These are phyloP conservation scores for Penicillium paneum DNA, from an alignment of 2,329 filamentous ascomycete species.

Conservation along the genomic window DNA sequence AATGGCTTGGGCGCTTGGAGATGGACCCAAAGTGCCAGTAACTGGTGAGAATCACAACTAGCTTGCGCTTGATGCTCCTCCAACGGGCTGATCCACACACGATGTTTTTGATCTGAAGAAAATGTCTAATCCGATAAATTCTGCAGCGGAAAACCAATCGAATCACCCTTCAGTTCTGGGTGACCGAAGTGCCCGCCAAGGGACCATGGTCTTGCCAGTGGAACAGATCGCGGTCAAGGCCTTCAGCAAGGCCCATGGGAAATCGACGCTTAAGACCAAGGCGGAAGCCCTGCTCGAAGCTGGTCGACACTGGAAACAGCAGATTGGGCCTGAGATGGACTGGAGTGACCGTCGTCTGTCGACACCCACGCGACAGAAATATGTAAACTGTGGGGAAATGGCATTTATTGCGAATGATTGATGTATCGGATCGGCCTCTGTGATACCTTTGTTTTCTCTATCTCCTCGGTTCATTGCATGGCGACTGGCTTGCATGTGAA, in stretches of 20 bases:
- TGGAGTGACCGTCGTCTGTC: slow-evolving; percentile 53
- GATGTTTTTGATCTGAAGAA: slow-evolving; percentile 5
- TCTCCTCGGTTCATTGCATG: not conserved
- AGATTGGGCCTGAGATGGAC: slow-evolving; percentile 54
- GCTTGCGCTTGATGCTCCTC: not conserved
- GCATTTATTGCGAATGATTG: slow-evolving; percentile 36
- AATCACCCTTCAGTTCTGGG: not conserved
- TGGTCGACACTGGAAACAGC: slow-evolving; percentile 50
- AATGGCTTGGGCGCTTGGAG: slow-evolving; percentile 57
- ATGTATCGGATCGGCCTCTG: slow-evolving; percentile 2
- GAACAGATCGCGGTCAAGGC: slow-evolving; percentile 36
- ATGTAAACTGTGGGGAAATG: slow-evolving; percentile 52
- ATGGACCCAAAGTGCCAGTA: slow-evolving; percentile 55
- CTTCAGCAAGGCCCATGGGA: slow-evolving; percentile 44
- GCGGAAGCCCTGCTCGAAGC: slow-evolving; percentile 46
- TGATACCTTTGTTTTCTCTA: not conserved
- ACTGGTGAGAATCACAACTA: slow-evolving; percentile 52
- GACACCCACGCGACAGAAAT: slow-evolving; percentile 49
- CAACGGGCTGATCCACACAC: slow-evolving; percentile 22
- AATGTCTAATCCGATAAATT: slow-evolving; percentile 14
- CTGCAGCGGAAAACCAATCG: slow-evolving; percentile 8
- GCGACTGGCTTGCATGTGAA: not conserved
- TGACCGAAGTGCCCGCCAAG: slow-evolving; percentile 17
- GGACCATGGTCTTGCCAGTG: slow-evolving; percentile 38
- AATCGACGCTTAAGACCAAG: slow-evolving; percentile 45